Base-by-base conservation (phyloP, 495 filamentous ascomycete genomes). In the Penicillium salamii region DNA sequence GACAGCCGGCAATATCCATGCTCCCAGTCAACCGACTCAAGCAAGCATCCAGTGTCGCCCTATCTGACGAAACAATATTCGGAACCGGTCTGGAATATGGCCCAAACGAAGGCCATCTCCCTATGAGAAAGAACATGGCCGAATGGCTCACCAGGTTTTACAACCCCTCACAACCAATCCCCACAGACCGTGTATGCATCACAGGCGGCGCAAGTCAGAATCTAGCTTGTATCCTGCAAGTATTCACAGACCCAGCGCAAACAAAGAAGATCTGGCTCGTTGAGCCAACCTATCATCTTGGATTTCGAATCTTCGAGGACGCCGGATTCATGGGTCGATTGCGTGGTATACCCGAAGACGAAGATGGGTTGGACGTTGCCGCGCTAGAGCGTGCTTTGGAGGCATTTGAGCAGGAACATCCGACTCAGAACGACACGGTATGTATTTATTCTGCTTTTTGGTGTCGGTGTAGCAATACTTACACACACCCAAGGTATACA, bases 211-310 rank as follows among this genome's bases (percentile, higher is more conserved):
- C 88, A 1, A 76, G 68, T 15, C 84, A 88, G 57, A 82, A 75
- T 54, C 55, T 90, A 6, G 81, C 80, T 3, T 77, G 71, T 31
- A 59, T 87, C 0, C 62, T 90, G 20, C 70, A 76, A 49, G 75
- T 75, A 3, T 90, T 82, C 53, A 85, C 83, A 0, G 85, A 89
- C 54, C 85, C 86, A 0, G 66, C 62, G 2, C 78, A 78, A 36
- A 91, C 88, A 15, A 57, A 70, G 19, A 72, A 66, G 8, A 74
- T 89, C 5, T 90, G 87, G 83, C 62, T 83, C 32, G 78, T 84
- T 0, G 78, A 79, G 35, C 88, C 88, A 26, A 75, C 78, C 12
- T 91, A 91, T 57, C 83, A 81, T 61, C 65, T 90, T 7, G 85
- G 79, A 0, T 84, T 78, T 56, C 70, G 75, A 4, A 78, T 86